Base-by-base conservation (phyloP, 2,329 filamentous ascomycete species). In the Exophiala alcalophila region DNA sequence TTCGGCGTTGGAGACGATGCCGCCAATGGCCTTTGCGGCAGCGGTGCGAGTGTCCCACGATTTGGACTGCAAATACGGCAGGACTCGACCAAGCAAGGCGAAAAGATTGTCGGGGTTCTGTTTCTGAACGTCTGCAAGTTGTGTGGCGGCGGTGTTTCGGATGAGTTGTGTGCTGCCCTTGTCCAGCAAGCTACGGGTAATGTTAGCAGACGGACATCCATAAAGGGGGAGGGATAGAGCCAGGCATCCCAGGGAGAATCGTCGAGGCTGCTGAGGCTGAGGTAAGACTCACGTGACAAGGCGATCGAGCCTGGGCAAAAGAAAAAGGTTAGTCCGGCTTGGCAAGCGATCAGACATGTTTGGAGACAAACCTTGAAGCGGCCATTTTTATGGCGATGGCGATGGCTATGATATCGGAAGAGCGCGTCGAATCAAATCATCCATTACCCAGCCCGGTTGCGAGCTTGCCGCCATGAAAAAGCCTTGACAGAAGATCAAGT, bases 81-180 rank as follows among this genome's bases (percentile, higher is more conserved):
- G 83, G 21, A 98, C 90, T 48, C 91, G 78, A 20, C 88, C 91
- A 9, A 98, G 76, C 5, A 98, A 77, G 61, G 97, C 96, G 69
- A 97, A 97, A 1, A 98, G 74, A 65, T 98, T 94, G 68, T 98
- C 91, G 0, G 92, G 92, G 59, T 97, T 92, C 65, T 92, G 86
- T 64, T 96, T 97, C 68, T 98, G 94, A 66, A 95, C 92, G 68
- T 98, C 92, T 50, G 90, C 92, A 52, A 98, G 77, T 69, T 98
- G 92, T 61, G 94, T 89, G 50, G 94, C 92, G 50, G 92, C 94
- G 51, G 92, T 98, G 62, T 96, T 94, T 56, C 94, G 84, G 62
- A 98, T 97, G 55, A 98, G 76, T 62, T 85, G 84, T 48, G 92
- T 98, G 69, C 91, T 97, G 58, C 92, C 92, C 44, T 92, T 97